phyloP scores from a whole-genome alignment of 2,329 filamentous ascomycete species.

The Stromatinia cepivora region DNA sequence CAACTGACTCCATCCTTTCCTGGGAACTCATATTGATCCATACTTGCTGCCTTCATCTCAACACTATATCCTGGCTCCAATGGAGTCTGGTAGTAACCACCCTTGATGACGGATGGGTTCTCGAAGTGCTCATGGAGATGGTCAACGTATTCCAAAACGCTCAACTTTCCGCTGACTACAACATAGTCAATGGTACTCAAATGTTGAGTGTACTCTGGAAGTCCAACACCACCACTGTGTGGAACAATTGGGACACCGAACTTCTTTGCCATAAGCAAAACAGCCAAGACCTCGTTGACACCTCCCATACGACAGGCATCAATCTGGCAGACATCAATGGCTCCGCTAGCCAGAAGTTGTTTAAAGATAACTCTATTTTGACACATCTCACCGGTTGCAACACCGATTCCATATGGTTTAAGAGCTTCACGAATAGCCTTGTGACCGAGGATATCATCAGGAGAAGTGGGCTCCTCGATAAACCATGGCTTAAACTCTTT shows the following conservation, averaged over 20 bases:
- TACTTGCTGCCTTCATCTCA: slow-evolving; percentile 88
- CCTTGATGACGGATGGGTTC: slow-evolving; percentile 75
- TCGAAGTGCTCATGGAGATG: slow-evolving; percentile 92
- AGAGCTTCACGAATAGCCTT: slow-evolving; percentile 81
- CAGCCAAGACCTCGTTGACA: slow-evolving; percentile 90
- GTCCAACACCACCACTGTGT: slow-evolving; percentile 83
- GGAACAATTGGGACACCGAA: slow-evolving; percentile 80
- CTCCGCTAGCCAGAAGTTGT: slow-evolving; percentile 76
- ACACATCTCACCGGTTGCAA: slow-evolving; percentile 93
- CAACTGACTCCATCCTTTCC: slow-evolving; percentile 71
- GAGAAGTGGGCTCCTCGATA: slow-evolving; percentile 90
- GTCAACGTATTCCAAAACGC: slow-evolving; percentile 87
- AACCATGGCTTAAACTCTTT: slow-evolving; percentile 87
- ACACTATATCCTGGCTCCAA: slow-evolving; percentile 83
- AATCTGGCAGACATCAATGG: slow-evolving; percentile 86
- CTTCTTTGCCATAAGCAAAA: slow-evolving; percentile 75
- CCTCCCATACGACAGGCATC: slow-evolving; percentile 88
- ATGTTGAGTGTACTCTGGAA: slow-evolving; percentile 94
- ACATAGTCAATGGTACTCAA: slow-evolving; percentile 92
- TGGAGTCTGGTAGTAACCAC: slow-evolving; percentile 87
- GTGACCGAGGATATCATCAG: slow-evolving; percentile 87
- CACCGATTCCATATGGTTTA: slow-evolving; percentile 71
- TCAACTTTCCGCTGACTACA: slow-evolving; percentile 76
- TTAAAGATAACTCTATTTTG: slow-evolving; percentile 95
- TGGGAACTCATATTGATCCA: slow-evolving; percentile 77